Conservation (phyloP, 345 rosid species). For the Noccaea bulbosa region DNA sequence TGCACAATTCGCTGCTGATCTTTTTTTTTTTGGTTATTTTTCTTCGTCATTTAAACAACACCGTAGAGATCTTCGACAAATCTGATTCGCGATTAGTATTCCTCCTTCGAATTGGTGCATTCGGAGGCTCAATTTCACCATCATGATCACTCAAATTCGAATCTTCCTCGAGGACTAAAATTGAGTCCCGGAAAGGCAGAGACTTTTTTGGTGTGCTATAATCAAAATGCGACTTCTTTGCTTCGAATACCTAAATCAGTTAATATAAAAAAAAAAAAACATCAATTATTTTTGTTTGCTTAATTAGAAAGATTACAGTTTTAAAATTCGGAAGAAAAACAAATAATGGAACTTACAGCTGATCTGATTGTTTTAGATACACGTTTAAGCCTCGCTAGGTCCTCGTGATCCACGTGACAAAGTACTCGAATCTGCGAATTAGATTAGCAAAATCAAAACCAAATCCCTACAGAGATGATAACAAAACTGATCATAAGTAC, state of each 20-base stretch:
- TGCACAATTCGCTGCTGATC: slow-evolving; percentile 2
- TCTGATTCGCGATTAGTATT: not conserved
- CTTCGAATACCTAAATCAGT: slow-evolving; percentile 30
- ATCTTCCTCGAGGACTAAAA: not conserved
- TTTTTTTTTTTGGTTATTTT: not conserved
- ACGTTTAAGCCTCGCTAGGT: slow-evolving; percentile 24
- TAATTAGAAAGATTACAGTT: not conserved
- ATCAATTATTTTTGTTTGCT: not conserved
- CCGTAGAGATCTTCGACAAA: slow-evolving; percentile 40
- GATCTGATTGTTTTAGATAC: slow-evolving; percentile 38
- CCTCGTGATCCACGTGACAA: slow-evolving; percentile 44
- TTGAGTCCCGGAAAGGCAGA: slow-evolving; percentile 18
- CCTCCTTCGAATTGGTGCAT: slow-evolving; percentile 38
- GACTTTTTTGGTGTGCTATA: slow-evolving; percentile 38
- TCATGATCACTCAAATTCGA: slow-evolving; percentile 24
- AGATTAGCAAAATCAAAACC: not conserved
- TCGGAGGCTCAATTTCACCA: slow-evolving; percentile 33
- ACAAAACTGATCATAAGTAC: not conserved
- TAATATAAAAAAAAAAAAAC: not conserved
- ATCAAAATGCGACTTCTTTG: slow-evolving; percentile 42
- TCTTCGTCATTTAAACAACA: slow-evolving; percentile 36
- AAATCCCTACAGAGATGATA: not conserved
- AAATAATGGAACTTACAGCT: slow-evolving; percentile 30
- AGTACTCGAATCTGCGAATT: slow-evolving; percentile 41
- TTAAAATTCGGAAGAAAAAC: not conserved